These are phyloP conservation scores for Tephrocybe sp. DNA, from an alignment of 768 basidiomycete genomes.

Conservation along the genomic window DNA sequence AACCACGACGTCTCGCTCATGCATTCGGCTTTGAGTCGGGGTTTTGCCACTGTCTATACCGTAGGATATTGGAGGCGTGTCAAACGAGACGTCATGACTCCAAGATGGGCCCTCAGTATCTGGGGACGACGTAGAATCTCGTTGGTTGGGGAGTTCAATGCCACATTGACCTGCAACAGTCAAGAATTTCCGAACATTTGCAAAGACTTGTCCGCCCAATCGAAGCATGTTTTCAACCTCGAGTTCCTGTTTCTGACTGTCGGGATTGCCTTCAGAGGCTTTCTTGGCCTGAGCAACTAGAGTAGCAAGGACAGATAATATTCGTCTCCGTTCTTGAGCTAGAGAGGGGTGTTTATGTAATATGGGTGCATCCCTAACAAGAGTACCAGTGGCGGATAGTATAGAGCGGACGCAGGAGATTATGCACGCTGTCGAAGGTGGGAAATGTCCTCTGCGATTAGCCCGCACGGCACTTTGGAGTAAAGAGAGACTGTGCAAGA, in stretches of 20 bases:
- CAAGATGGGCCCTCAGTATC: slow-evolving; percentile 27
- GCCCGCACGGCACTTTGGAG: slow-evolving; percentile 81
- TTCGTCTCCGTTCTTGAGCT: slow-evolving; percentile 74
- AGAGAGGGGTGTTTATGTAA: slow-evolving; percentile 66
- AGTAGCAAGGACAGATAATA: slow-evolving; percentile 76
- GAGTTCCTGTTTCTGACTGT: slow-evolving; percentile 42
- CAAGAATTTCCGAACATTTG: slow-evolving; percentile 77
- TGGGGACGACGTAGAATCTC: slow-evolving; percentile 29
- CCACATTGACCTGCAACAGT: slow-evolving; percentile 74
- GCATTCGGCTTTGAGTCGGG: slow-evolving; percentile 30
- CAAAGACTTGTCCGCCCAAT: slow-evolving; percentile 77
- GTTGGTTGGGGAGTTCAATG: slow-evolving; percentile 57
- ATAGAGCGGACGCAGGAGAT: slow-evolving; percentile 92
- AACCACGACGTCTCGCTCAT: slow-evolving; percentile 20
- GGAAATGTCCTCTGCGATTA: slow-evolving; percentile 81
- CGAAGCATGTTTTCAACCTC: slow-evolving; percentile 80
- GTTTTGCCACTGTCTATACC: slow-evolving; percentile 26
- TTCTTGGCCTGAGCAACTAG: slow-evolving; percentile 80
- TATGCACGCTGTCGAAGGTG: slow-evolving; percentile 91
- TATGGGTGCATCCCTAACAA: slow-evolving; percentile 76
- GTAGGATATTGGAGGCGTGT: slow-evolving; percentile 24
- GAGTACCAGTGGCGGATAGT: slow-evolving; percentile 77
- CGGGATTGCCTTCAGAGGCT: slow-evolving; percentile 49
- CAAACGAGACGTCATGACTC: slow-evolving; percentile 28
- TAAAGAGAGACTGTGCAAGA: slow-evolving; percentile 82